A percentile compares a stretch with the other conserved stretches of the same genome.
phyloP scores from a whole-genome alignment of 768 basidiomycete genomes.

The Sutorius australiensis region DNA sequence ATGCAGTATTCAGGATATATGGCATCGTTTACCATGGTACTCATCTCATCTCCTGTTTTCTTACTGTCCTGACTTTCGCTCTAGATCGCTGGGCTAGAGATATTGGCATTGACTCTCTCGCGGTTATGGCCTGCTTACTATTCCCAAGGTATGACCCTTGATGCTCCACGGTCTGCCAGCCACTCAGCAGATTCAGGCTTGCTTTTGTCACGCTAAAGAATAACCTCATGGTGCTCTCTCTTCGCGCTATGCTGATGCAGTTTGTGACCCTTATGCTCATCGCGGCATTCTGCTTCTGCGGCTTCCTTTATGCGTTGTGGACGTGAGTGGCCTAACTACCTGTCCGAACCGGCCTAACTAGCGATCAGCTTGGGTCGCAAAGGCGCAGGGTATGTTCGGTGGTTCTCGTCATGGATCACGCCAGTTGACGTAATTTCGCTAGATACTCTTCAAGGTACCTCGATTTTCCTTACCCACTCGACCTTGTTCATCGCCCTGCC shows the following conservation, averaged over 20 bases:
- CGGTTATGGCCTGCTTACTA: conserved; percentile 84
- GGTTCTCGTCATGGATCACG: neutral
- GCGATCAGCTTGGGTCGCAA: conserved; percentile 55
- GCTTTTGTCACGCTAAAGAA: conserved; percentile 88
- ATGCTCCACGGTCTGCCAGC: neutral
- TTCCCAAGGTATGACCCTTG: conserved; percentile 67
- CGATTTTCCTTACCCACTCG: neutral
- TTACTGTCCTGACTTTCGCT: neutral
- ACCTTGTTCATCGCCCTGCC: neutral
- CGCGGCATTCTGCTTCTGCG: conserved; percentile 86
- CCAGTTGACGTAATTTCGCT: conserved; percentile 16
- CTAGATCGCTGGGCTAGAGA: conserved; percentile 62
- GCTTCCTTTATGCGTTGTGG: conserved; percentile 91
- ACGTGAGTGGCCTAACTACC: conserved; percentile 54
- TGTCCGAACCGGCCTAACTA: conserved; percentile 7
- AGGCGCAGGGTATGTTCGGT: conserved; percentile 45
- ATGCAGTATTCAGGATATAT: conserved; percentile 72
- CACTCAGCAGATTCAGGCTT: conserved; percentile 45
- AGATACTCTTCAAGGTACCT: conserved; percentile 36
- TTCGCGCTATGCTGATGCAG: conserved; percentile 91
- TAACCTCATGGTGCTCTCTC: conserved; percentile 73
- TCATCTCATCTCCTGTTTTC: conserved; percentile 1
- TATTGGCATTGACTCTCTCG: conserved; percentile 78
- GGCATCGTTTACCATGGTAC: conserved; percentile 64
- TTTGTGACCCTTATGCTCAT: conserved; percentile 82